Percentiles rank a stretch among this genome's conserved stretches.
phyloP scores from a whole-genome alignment of 208 protist genomes.

The Wallacemonas sp. region DNA sequence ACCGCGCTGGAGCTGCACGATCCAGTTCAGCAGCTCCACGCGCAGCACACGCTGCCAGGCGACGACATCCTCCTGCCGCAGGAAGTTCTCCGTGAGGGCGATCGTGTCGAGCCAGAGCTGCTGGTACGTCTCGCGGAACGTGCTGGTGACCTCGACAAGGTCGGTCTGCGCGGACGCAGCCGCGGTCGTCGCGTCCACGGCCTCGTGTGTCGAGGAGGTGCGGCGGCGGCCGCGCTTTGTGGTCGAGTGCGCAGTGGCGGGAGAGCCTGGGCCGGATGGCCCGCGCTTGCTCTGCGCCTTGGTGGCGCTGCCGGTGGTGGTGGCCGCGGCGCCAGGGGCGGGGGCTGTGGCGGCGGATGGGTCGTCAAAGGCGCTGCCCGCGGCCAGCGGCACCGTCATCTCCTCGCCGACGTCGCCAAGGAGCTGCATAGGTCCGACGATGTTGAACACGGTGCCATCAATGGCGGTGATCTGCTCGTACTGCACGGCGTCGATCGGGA shows the following conservation, averaged over 20 bases:
- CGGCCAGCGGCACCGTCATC: no score
- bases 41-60: conserved; percentile 45
- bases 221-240: conserved; percentile 15
- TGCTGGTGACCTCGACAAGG: not conserved
- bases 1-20: conserved; percentile 35
- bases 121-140: conserved; percentile 28
- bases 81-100: conserved; percentile 21
- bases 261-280: not conserved
- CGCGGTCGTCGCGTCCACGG: not conserved
- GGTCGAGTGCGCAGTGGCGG: not conserved
- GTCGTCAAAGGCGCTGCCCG: no score
- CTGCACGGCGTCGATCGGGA: conserved; percentile 21
- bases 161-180: not conserved
- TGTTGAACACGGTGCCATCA: conserved; percentile 39
- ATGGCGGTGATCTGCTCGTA: conserved; percentile 33
- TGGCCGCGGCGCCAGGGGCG: no score
- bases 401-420: conserved; percentile 23
- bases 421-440: conserved; percentile 26
- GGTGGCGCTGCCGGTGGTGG: not conserved
- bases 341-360: no score
- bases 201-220: conserved; percentile 9
- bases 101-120: conserved; percentile 23
- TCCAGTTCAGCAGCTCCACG: conserved; percentile 55
- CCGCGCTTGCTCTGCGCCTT: not conserved
- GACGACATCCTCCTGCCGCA: conserved; percentile 26